These are phyloP conservation scores for Boletus vinaceobasis DNA, from an alignment of 768 basidiomycete species.

Conservation along the genomic window DNA sequence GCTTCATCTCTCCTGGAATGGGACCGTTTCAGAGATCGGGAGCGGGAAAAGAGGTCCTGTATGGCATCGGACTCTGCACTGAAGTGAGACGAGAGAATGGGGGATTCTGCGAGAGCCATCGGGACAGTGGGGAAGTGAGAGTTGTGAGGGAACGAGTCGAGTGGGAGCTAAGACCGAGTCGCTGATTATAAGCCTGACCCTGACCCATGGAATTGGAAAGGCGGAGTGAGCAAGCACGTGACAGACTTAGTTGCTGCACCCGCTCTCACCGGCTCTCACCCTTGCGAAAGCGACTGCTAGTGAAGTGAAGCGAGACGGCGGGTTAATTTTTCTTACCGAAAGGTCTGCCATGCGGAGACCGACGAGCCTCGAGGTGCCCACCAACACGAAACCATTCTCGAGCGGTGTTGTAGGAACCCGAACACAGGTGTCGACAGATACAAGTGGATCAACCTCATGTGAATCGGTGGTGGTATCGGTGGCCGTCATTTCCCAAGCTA, in stretches of 20 bases:
- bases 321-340: too few relatives aligned
- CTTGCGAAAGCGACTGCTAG: background rate
- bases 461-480: background rate
- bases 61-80: constrained; percentile 50
- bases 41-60: constrained; percentile 62
- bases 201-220: background rate
- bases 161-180: background rate
- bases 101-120: constrained; percentile 32
- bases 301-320: background rate
- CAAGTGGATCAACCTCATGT: background rate
- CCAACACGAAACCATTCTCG: background rate
- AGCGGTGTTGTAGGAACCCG: background rate
- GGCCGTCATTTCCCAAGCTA: background rate
- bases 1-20: constrained; percentile 62
- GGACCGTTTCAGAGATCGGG: constrained; percentile 39
- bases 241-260: background rate
- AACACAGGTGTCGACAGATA: background rate
- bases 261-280: background rate
- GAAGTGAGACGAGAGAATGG: constrained; percentile 26
- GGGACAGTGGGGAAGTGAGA: background rate
- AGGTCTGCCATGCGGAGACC: background rate
- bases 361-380: background rate
- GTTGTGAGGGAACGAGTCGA: background rate
- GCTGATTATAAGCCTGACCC: constrained; percentile 5
- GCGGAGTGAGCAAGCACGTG: constrained; percentile 1